Evolutionary conservation across 2,329 filamentous ascomycete genomes (phyloP), one percentile per base, ranked within the genome.

Genomic region (Acrocalymma vagum): DNA sequence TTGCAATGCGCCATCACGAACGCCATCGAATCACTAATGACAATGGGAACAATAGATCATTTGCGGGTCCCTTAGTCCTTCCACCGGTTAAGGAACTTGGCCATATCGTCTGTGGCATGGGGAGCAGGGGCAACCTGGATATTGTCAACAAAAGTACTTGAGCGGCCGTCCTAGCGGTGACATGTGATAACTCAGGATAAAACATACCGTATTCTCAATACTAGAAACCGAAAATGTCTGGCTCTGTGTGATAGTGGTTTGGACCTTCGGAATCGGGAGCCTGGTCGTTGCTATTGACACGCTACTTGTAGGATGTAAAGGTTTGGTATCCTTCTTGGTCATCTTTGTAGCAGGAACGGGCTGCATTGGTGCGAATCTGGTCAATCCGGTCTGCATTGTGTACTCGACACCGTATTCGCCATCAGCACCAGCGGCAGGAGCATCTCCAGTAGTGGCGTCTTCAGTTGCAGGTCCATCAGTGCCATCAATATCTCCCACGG

Each of bases 331-430:
- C 53, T 76, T 80, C 24, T 74, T 73, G 3, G 80, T 81, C 46
- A 85, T 83, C 55, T 80, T 80, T 5, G 78, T 83, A 9, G 76
- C 74, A 2, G 82, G 81, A n/a, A 77, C 70, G 34, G 76, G 75
- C 46, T 83, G 79, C 78, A 83, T 81, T 1, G 83, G 82, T 9
- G 82, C 83, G 61, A 82, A 86, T 57, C 77, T 78, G 4, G 78
- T 84, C 20, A 72, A 58, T 1, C 82, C 83, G 0, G 74, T 78
- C 60, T 86, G 83, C 52, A 77, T 66, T 3, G 72, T 73, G 53
- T 83, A 85, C 4, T 79, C 76, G 6, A 83, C 65, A 2, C 58
- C 70, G 48, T 50, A 70, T 42, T 63, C 50, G 48, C 67, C 39
- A 42, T 61, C 47, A 47, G 64, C 45, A 38, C 71, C 40, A 43